Percentiles rank a stretch among this genome's conserved stretches.
Evolutionary conservation across 108 stramenopile genomes (phyloP).

Genomic region (Mayamaea pseudoterrestris): DNA sequence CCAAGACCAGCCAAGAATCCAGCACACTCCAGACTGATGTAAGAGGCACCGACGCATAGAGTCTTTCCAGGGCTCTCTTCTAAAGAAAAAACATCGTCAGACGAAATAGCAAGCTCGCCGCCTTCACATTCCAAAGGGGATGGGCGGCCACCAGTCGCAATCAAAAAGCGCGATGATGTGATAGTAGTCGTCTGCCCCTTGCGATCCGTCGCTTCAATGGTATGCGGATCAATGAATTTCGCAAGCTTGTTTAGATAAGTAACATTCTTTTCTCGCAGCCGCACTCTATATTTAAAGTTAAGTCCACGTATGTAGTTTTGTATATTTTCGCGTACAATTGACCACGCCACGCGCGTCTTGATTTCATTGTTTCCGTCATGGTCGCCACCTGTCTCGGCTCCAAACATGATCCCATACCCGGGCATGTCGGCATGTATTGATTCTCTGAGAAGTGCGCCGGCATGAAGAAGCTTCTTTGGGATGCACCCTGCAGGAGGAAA

Average conservation of each 20-base stretch:
- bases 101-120: slow-evolving; percentile 88
- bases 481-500: no score
- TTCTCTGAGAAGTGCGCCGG: slow-evolving; percentile 64
- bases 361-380: background rate
- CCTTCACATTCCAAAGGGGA: slow-evolving; percentile 69
- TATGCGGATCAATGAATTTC: slow-evolving; percentile 75
- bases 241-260: slow-evolving; percentile 87
- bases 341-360: slow-evolving; percentile 51
- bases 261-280: slow-evolving; percentile 88
- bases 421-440: slow-evolving; percentile 33
- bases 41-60: slow-evolving; percentile 93
- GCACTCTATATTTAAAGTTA: slow-evolving; percentile 95
- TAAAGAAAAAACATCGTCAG: slow-evolving; percentile 93
- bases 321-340: slow-evolving; percentile 57
- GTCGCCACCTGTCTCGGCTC: background rate
- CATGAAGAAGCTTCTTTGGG: slow-evolving; percentile 98
- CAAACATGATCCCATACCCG: slow-evolving; percentile 55
- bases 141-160: slow-evolving; percentile 96
- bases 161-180: slow-evolving; percentile 76
- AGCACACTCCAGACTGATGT: slow-evolving; percentile 97
- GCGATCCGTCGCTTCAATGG: slow-evolving; percentile 70
- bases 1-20: slow-evolving; percentile 92
- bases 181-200: slow-evolving; percentile 55
- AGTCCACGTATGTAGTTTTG: slow-evolving; percentile 93
- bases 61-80: slow-evolving; percentile 87